Conservation (phyloP, 2,329 filamentous ascomycete genomes). For the Ceratocystis colombiana region DNA sequence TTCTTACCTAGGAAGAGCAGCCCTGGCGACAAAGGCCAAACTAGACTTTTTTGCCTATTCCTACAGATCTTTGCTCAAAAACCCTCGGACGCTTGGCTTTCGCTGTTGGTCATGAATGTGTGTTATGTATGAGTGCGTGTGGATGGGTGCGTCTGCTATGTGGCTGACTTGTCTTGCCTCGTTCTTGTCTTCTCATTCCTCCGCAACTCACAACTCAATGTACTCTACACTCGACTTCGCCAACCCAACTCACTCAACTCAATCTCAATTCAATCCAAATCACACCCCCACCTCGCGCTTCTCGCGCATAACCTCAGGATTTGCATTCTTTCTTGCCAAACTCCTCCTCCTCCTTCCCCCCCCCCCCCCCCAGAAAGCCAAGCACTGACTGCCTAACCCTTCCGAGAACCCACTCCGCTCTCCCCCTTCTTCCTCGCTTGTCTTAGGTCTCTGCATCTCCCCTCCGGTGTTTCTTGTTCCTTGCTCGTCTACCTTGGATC, state of each 20-base stretch:
- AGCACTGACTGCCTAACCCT: not conserved
- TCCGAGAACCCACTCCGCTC: not conserved
- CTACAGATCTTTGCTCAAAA: not conserved
- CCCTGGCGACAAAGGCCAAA: not conserved
- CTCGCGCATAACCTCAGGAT: slow-evolving; percentile 10
- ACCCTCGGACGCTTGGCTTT: not conserved
- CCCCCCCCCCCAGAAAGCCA: not conserved
- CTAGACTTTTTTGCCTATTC: not conserved
- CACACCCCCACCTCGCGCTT: not conserved
- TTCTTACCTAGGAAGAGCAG: not conserved
- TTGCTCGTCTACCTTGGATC: not conserved
- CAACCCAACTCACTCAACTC: not conserved
- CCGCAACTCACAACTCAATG: not conserved
- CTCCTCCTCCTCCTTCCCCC: no score
- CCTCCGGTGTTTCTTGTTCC: not conserved
- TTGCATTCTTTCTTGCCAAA: not conserved
- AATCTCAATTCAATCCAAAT: not conserved
- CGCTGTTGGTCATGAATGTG: not conserved
- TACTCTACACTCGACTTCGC: not conserved
- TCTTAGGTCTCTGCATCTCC: not conserved
- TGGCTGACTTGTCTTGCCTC: not conserved
- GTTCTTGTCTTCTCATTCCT: not conserved
- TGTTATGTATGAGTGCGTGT: no score
- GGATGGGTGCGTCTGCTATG: no score
- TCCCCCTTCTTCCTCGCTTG: not conserved